Evolutionary conservation across 2,329 filamentous ascomycete genomes (phyloP).

Genomic region (Apiospora marii): DNA sequence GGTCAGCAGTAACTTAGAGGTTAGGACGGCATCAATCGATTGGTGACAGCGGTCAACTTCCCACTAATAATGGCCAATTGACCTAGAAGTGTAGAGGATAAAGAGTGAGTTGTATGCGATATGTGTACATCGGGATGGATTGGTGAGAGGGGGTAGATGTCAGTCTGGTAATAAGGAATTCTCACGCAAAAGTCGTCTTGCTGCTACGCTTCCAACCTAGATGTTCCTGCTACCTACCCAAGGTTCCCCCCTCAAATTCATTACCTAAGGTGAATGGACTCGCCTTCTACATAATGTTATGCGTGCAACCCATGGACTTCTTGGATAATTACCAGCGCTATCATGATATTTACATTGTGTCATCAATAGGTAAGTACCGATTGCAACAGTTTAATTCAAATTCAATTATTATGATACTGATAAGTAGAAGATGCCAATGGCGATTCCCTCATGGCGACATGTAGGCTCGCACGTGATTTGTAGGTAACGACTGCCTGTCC

Average conservation of each 20-base stretch:
- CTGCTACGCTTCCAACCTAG: background rate
- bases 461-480: background rate
- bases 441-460: background rate
- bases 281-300: background rate
- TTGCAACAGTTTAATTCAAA: no score
- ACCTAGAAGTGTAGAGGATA: background rate
- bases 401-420: background rate
- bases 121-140: background rate
- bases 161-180: background rate
- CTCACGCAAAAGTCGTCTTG: background rate
- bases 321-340: background rate
- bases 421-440: background rate
- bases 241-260: background rate
- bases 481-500: background rate
- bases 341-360: background rate
- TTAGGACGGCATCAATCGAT: background rate
- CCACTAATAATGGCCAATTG: background rate
- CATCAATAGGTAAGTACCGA: no score
- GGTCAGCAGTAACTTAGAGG: background rate
- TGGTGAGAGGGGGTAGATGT: background rate
- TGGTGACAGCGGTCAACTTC: no score
- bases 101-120: background rate
- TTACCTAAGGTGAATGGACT: background rate
- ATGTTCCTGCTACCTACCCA: background rate
- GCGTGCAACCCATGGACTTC: background rate